Conservation (phyloP, 371 early-diverging fungal genomes). For the Fennellomyces sp. region DNA sequence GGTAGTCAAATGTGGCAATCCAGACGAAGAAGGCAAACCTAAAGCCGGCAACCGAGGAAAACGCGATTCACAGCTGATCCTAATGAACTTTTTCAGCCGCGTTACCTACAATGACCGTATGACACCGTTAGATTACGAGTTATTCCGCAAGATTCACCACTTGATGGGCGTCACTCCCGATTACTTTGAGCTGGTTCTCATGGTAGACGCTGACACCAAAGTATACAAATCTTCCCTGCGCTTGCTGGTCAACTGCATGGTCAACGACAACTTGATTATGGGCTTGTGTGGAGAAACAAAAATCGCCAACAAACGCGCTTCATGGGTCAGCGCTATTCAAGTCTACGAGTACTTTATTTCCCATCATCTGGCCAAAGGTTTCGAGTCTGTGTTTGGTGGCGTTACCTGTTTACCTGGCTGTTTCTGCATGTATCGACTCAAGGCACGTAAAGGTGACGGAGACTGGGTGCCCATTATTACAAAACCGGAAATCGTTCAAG, state of each 20-base stretch:
- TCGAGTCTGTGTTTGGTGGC: conserved; percentile 96
- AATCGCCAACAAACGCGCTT: conserved; percentile 83
- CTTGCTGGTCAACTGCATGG: conserved; percentile 76
- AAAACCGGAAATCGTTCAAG: conserved; percentile 86
- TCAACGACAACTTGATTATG: conserved; percentile 81
- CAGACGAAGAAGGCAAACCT: conserved; percentile 65
- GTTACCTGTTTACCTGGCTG: conserved; percentile 97
- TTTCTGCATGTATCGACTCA: conserved; percentile 92
- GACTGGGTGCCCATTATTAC: conserved; percentile 78
- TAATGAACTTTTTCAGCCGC: conserved; percentile 92
- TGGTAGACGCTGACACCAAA: conserved; percentile 93
- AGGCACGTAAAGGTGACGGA: conserved; percentile 62
- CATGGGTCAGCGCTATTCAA: conserved; percentile 92
- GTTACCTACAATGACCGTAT: conserved; percentile 82
- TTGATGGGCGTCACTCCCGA: conserved; percentile 83
- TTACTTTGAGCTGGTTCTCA: conserved; percentile 80
- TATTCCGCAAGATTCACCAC: conserved; percentile 76
- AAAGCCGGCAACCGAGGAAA: conserved; percentile 94
- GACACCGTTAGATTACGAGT: conserved; percentile 86
- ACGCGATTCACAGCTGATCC: conserved; percentile 91
- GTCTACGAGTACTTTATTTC: conserved; percentile 97
- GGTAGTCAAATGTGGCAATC: conserved; percentile 85
- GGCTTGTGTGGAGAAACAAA: conserved; percentile 88
- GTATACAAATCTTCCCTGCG: conserved; percentile 76
- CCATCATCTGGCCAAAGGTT: conserved; percentile 92